Evolutionary conservation across 1,139 yeast genomes (phyloP), one percentile per base, ranked within the genome.

Genomic region (Diutina scorzettiae): DNA sequence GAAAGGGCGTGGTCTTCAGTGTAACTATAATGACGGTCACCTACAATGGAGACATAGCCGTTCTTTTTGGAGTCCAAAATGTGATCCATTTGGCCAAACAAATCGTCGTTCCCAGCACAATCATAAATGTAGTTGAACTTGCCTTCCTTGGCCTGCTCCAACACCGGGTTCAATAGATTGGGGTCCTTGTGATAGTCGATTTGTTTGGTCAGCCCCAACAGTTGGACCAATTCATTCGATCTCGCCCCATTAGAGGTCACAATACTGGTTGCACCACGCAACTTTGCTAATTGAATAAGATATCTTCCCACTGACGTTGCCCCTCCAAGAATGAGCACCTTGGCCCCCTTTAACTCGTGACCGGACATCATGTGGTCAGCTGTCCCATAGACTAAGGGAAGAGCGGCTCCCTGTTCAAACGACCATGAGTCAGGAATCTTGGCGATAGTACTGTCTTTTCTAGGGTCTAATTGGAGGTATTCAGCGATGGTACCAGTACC

Each of bases 401-500:
- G 11, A 11, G 27, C 28, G 14, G 39, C 39, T 7, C 27, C 39
- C 23, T 34, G n/a, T 23, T 34, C 39, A 21, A 34, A 19, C 19
- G 27, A 12, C 39, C 21, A 12, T 19, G 14, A n/a, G 9, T 23
- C 20, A 11, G 39, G 39, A n/a, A 34, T 14, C 9, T 34, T 34
- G 6, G 39, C 28, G 14, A 34, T 16, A 18, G 39, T 11, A 1
- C 20, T 1, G 17, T 34, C 28, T 6, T 19, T 5, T 12, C n/a
- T 20, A 17, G 69, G 47, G 28, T 78, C 64, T 37, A 78, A 63
- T 24, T 53, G 41, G 23, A 62, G 43, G 46, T 62, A 64, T 43
- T 64, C 64, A 7, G 76, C 63, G n/a, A 72, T 57, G 4, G 81
- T 61, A 14, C 86, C 87, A 8, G 59, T 55, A 4, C 69, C 69